phyloP scores from a whole-genome alignment of 2,329 filamentous ascomycete species.

The Fusarium tanahbumbuense region DNA sequence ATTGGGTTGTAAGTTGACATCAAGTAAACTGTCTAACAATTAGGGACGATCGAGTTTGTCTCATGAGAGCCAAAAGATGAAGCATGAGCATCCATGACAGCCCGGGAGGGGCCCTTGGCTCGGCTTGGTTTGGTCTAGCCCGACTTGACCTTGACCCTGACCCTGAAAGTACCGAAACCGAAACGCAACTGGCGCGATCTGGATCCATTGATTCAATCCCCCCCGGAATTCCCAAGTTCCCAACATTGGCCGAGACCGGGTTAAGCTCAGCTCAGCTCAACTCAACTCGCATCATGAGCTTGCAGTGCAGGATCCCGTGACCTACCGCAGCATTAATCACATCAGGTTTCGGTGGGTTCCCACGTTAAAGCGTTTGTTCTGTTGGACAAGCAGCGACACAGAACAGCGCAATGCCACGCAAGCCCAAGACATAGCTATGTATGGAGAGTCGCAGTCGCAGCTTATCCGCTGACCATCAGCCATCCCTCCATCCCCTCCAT shows the following conservation, averaged over 20 bases:
- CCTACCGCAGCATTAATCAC: constrained; percentile 29
- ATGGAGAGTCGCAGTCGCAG: constrained; percentile 8
- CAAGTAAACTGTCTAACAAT: constrained; percentile 18
- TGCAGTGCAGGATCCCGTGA: constrained; percentile 28
- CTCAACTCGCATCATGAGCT: constrained; percentile 9
- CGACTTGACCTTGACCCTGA: neutral
- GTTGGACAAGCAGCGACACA: constrained; percentile 9
- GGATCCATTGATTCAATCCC: neutral
- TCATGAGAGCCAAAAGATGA: constrained; percentile 37
- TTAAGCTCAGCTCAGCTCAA: constrained; percentile 29
- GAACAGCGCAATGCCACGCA: constrained; percentile 5
- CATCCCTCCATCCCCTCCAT: constrained; percentile 23
- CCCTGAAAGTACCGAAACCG: constrained; percentile 26
- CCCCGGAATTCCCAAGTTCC: constrained; percentile 19
- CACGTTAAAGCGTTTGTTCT: constrained; percentile 2
- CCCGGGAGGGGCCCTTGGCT: constrained; percentile 1
- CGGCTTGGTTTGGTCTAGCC: neutral
- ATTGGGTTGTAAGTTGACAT: constrained; percentile 32
- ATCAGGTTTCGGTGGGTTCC: constrained; percentile 22
- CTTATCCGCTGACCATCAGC: constrained; percentile 37
- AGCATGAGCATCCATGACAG: constrained; percentile 18
- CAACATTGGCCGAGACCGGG: constrained; percentile 24
- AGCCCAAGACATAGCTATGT: constrained; percentile 8
- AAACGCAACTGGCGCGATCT: constrained; percentile 25
- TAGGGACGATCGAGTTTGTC: constrained; percentile 13